A percentile compares a stretch with the other conserved stretches of the same genome.
Evolutionary conservation across 163 green algal genomes (phyloP).

Genomic region (Chlamydomonas reinhardtii): DNA sequence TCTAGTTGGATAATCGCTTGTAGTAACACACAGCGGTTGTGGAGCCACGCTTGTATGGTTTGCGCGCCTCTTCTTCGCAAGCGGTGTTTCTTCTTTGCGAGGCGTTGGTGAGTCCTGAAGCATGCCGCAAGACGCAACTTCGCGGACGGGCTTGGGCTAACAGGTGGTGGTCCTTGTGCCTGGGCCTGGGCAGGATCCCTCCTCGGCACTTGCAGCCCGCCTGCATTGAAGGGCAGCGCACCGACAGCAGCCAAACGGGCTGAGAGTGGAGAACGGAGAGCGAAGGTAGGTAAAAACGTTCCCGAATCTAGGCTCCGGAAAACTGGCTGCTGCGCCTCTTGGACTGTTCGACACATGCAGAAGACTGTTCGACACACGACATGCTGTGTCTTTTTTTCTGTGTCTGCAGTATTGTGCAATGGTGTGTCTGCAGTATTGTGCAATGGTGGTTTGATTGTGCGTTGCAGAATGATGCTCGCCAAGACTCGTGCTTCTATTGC

Average conservation of each 20-base stretch:
- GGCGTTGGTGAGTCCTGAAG: background rate
- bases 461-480: background rate
- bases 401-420: no score
- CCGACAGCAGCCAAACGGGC: background rate
- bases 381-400: no score
- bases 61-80: background rate
- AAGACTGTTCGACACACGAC: background rate
- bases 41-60: background rate
- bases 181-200: background rate
- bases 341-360: background rate
- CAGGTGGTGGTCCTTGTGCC: background rate
- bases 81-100: background rate
- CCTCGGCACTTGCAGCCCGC: conserved; percentile 1
- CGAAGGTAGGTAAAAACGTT: background rate
- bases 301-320: background rate
- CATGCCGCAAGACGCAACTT: background rate
- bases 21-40: background rate
- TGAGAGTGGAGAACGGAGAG: background rate
- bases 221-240: background rate
- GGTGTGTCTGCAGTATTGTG: no score
- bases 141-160: background rate
- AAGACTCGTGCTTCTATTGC: background rate
- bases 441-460: background rate
- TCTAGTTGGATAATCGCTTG: background rate
- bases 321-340: background rate